These are phyloP conservation scores for Flaveria ramosissima DNA, from an alignment of 129 eudicot genomes.

Conservation along the genomic window DNA sequence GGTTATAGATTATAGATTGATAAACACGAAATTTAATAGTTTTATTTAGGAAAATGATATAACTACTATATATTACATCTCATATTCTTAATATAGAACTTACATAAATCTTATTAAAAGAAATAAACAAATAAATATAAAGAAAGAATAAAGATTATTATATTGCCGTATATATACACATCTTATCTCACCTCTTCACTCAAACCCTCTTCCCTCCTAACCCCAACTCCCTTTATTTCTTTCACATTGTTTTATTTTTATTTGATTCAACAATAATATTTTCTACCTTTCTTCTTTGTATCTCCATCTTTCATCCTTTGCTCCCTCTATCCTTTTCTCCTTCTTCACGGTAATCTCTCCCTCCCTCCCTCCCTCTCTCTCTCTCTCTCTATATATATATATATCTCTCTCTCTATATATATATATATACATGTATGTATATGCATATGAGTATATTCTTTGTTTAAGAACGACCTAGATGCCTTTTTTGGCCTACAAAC, in stretches of 20 bases:
- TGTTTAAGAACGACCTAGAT: conserved; percentile 24
- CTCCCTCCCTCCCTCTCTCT: conserved; percentile 34
- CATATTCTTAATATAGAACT: conserved; percentile 4
- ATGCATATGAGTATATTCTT: conserved; percentile 20
- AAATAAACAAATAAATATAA: background rate
- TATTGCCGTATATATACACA: conserved; percentile 8
- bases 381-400: too few species aligned
- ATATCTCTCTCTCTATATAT: background rate
- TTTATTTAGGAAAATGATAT: background rate
- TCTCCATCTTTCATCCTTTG: conserved; percentile 41
- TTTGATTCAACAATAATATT: conserved; percentile 1
- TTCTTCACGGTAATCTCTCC: conserved; percentile 44
- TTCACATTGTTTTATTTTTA: conserved; percentile 16
- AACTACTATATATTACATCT: background rate
- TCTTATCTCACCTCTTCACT: conserved; percentile 41
- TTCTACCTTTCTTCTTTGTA: conserved; percentile 24
- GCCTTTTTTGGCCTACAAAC: conserved; percentile 31
- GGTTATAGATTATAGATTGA: background rate
- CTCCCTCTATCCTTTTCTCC: conserved; percentile 61
- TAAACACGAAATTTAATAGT: background rate
- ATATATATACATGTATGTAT: background rate
- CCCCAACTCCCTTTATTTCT: conserved; percentile 29
- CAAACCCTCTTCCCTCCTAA: conserved; percentile 39
- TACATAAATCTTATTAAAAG: conserved; percentile 4
- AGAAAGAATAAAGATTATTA: conserved; percentile 3